A percentile compares a stretch with the other conserved stretches of the same genome.
Conservation (phyloP, 768 basidiomycete species). For the Tulasnella sp. region DNA sequence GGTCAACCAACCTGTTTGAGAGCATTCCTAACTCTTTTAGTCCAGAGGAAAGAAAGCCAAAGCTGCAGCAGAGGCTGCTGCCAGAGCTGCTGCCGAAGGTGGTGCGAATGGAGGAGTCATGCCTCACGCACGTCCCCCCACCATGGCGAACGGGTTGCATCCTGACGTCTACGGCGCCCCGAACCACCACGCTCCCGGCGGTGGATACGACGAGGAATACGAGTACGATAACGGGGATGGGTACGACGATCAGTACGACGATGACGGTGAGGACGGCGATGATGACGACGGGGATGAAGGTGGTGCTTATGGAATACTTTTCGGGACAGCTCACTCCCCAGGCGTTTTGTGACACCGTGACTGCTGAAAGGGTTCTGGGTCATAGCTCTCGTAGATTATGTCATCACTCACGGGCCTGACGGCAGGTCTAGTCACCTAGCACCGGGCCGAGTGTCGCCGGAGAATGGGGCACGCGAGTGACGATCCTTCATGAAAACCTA, state of each 20-base stretch:
- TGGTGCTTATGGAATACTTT: too few species aligned
- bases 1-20: not conserved
- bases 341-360: too few species aligned
- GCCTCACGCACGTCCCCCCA: not conserved
- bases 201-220: not conserved
- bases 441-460: too few species aligned
- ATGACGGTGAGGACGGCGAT: not conserved
- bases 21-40: not conserved
- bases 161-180: not conserved
- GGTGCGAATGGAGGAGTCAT: not conserved
- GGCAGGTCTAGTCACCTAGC: too few species aligned
- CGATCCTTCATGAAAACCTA: too few species aligned
- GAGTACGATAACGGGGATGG: conserved; percentile 8
- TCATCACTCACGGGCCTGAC: too few species aligned
- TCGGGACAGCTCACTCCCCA: too few species aligned
- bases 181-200: not conserved
- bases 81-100: not conserved
- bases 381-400: too few species aligned
- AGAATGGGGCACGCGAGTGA: too few species aligned
- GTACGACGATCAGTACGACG: not conserved
- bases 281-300: not conserved
- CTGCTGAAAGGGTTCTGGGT: too few species aligned
- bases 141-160: not conserved
- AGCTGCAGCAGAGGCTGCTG: conserved; percentile 10
- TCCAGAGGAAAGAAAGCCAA: conserved; percentile 19